Conservation (phyloP, 805 yeast genomes). For the Saccharomycopsis sp. region DNA sequence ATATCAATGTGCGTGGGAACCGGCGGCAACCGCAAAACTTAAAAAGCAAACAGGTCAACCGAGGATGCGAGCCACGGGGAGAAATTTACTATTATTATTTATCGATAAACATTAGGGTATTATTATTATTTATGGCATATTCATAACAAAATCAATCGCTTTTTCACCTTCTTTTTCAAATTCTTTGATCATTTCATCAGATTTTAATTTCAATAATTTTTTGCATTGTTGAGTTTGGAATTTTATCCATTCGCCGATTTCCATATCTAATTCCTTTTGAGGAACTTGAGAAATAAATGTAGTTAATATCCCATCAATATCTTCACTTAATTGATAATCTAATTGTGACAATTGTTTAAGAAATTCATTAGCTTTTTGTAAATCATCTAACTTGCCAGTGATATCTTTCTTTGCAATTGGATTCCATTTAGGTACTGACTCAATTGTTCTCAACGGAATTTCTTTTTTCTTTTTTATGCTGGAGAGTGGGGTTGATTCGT, state of each 20-base stretch:
- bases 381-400: slow-evolving; percentile 13
- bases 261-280: slow-evolving; percentile 57
- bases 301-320: slow-evolving; percentile 58
- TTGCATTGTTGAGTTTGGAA: slow-evolving; percentile 50
- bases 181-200: slow-evolving; percentile 40
- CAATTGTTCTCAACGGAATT: slow-evolving; percentile 4
- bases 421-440: slow-evolving; percentile 12
- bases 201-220: slow-evolving; percentile 38
- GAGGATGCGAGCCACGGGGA: not conserved
- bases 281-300: slow-evolving; percentile 65
- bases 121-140: not conserved
- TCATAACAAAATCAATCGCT: slow-evolving; percentile 34
- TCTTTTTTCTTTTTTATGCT: slow-evolving; percentile 2
- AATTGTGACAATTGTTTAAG: slow-evolving; percentile 14
- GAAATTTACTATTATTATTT: too few species aligned
- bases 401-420: slow-evolving; percentile 5
- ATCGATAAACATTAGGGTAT: too few species aligned
- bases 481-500: slow-evolving; percentile 12
- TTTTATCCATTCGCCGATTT: slow-evolving; percentile 63
- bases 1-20: not conserved
- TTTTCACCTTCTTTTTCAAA: slow-evolving; percentile 43
- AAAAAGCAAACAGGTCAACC: not conserved
- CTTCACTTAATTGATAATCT: slow-evolving; percentile 42
- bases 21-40: not conserved
- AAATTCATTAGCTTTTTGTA: slow-evolving; percentile 17